These are phyloP conservation scores for Fusarium globosum DNA, from an alignment of 2,329 filamentous ascomycete genomes.

Conservation along the genomic window DNA sequence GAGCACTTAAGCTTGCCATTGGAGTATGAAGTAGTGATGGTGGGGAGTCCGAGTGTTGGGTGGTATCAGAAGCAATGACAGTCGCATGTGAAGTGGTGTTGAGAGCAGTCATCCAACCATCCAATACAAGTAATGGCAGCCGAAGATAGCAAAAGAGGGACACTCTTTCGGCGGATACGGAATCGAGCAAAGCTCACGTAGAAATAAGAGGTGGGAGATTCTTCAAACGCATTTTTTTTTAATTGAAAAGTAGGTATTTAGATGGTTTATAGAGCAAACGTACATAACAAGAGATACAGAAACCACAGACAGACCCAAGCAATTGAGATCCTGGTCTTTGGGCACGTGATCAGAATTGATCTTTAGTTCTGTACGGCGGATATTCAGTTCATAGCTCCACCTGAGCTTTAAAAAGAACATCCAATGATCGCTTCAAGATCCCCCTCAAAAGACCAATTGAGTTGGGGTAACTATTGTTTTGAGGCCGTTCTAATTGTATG, in stretches of 20 bases:
- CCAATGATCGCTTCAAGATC: background rate
- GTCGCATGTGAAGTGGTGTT: conserved; percentile 26
- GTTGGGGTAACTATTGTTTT: background rate
- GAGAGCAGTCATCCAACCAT: conserved; percentile 12
- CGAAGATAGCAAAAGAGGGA: background rate
- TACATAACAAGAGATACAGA: background rate
- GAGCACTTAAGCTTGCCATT: conserved; percentile 15
- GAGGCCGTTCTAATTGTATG: background rate
- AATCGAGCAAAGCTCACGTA: background rate
- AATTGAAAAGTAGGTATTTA: background rate
- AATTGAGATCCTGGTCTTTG: background rate
- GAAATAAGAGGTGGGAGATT: background rate
- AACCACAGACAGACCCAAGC: background rate
- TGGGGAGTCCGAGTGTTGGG: conserved; percentile 13
- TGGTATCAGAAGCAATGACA: conserved; percentile 9
- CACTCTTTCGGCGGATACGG: background rate
- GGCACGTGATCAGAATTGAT: conserved; percentile 11
- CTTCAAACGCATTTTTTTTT: no score
- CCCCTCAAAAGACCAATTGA: background rate
- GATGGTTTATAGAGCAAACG: background rate
- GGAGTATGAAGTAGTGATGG: conserved; percentile 16
- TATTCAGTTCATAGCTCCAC: conserved; percentile 13
- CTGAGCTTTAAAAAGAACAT: conserved; percentile 20
- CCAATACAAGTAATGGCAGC: background rate
- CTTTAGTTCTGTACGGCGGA: background rate